Percentiles rank a stretch among this genome's conserved stretches.
These are phyloP conservation scores for Blastocystis sp. DNA, from an alignment of 352 stramenopile species.

Conservation along the genomic window DNA sequence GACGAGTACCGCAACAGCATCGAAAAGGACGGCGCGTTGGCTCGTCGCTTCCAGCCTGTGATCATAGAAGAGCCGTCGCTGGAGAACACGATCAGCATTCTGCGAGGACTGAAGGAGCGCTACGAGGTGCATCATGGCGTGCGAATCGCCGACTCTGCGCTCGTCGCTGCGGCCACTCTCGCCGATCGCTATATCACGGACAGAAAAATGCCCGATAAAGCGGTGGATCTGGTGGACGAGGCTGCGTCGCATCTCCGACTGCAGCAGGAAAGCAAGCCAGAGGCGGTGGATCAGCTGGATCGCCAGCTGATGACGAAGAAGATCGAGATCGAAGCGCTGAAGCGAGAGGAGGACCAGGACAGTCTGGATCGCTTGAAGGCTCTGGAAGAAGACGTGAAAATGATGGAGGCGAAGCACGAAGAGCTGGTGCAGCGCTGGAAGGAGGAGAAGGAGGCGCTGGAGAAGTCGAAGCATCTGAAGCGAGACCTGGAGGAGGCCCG, in stretches of 20 bases:
- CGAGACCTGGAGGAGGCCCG: slow-evolving; percentile 73
- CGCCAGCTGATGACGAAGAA: slow-evolving; percentile 72
- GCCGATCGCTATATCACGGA: slow-evolving; percentile 85
- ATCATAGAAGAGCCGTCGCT: slow-evolving; percentile 84
- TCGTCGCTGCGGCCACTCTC: slow-evolving; percentile 84
- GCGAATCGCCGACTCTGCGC: slow-evolving; percentile 82
- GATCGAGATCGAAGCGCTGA: slow-evolving; percentile 76
- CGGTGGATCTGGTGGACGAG: slow-evolving; percentile 90
- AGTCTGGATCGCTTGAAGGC: slow-evolving; percentile 71
- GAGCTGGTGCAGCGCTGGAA: slow-evolving; percentile 74
- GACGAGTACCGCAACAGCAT: slow-evolving; percentile 85
- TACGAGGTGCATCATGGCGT: slow-evolving; percentile 94
- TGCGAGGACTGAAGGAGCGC: slow-evolving; percentile 86
- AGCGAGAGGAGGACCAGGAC: slow-evolving; percentile 71
- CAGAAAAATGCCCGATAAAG: slow-evolving; percentile 88
- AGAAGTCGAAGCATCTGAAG: slow-evolving; percentile 73
- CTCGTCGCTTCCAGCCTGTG: slow-evolving; percentile 91
- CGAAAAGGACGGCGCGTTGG: slow-evolving; percentile 91
- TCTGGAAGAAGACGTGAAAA: slow-evolving; percentile 71
- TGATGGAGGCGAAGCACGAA: slow-evolving; percentile 69
- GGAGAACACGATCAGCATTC: slow-evolving; percentile 88
- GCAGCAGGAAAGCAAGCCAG: slow-evolving; percentile 76
- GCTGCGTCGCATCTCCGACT: slow-evolving; percentile 74
- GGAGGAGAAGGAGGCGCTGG: slow-evolving; percentile 71
- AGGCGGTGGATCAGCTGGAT: slow-evolving; percentile 75